Base-by-base conservation (phyloP, 2,329 filamentous ascomycete species). In the Alternaria arborescens region DNA sequence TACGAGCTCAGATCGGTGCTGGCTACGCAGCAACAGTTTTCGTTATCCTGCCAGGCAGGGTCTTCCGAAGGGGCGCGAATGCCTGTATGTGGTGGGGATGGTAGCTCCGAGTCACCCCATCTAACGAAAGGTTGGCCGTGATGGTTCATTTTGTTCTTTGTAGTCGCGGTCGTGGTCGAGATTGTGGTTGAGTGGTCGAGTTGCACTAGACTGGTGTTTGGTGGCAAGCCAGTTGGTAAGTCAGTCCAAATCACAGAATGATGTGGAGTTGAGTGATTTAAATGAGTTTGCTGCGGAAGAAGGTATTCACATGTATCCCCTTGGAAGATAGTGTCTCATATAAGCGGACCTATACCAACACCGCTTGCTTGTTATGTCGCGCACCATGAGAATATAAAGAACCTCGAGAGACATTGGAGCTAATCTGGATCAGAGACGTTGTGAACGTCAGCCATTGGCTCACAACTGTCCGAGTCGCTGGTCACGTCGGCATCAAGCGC, bases 201-300 rank as follows among this genome's bases (percentile, higher is more conserved):
- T 26, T 50, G 46, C 7, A 14, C 32, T 38, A 20, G 10, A 24
- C 14, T 22, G 30, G 14, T 36, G 20, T 8, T 24, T 26, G n/a
- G 30, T 5, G 20, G 46, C 32, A 34, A 20, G 30, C 11, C 20
- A 36, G 20, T 36, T 14, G 46, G 30, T 22, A 22, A 11, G 18
- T 8, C 30, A 3, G 8, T 16, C 30, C 32, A 1, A n/a, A 20
- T 8, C 34, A n/a, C 46, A 18, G 4, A 20, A 40, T 10, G n/a
- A 18, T 40, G 20, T 38, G 11, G 22, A 38, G 32, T 38, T 8
- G 20, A 26, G 20, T 24, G 30, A n/a, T 36, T 26, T 3, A 5
- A 2, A 8, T 30, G n/a, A 20, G 12, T 18, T 1, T 1, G 18
- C 11, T 18, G 18, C 18, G 8, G 18, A 3, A 3, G 1, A 0